These are phyloP conservation scores for Wickerhamiella nectarea DNA, from an alignment of 805 yeast species.

Conservation along the genomic window DNA sequence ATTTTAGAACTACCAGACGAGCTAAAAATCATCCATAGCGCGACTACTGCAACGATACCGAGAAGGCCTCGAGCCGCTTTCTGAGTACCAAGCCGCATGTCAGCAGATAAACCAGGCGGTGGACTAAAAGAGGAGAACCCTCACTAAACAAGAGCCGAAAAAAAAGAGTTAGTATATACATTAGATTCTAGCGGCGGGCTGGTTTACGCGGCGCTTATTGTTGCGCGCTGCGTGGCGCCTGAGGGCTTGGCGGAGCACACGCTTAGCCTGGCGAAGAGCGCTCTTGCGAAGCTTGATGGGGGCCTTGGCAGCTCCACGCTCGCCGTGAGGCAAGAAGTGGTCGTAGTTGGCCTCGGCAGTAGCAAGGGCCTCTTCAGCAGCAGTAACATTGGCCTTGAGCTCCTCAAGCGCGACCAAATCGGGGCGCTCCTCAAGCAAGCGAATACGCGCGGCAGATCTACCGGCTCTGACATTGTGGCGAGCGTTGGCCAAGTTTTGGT, in stretches of 20 bases:
- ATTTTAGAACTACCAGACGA: not conserved
- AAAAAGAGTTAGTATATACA: not conserved
- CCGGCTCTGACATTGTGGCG: conserved; percentile 7
- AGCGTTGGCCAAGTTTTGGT: conserved; percentile 6
- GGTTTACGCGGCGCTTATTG: conserved; percentile 21
- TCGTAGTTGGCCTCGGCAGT: conserved; percentile 18
- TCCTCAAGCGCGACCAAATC: conserved; percentile 17
- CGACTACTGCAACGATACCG: not conserved
- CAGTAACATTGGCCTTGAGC: conserved; percentile 14
- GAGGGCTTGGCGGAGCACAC: conserved; percentile 20
- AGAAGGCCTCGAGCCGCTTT: not conserved
- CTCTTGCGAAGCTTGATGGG: conserved; percentile 21
- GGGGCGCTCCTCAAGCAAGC: conserved; percentile 17
- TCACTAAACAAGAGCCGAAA: not conserved
- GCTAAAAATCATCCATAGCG: not conserved
- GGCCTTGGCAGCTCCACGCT: conserved; percentile 22
- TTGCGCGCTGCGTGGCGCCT: conserved; percentile 17
- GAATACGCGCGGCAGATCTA: conserved; percentile 10
- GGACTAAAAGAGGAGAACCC: not conserved
- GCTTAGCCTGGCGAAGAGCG: conserved; percentile 21
- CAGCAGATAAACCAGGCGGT: not conserved
- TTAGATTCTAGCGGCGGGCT: conserved; percentile 14
- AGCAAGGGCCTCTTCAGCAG: conserved; percentile 17
- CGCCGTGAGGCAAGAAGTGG: conserved; percentile 20
- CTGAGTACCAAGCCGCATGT: not conserved